Percentiles rank a stretch among this genome's conserved stretches.
phyloP scores from a whole-genome alignment of 139 green algal genomes.

The Chlorella sp. region DNA sequence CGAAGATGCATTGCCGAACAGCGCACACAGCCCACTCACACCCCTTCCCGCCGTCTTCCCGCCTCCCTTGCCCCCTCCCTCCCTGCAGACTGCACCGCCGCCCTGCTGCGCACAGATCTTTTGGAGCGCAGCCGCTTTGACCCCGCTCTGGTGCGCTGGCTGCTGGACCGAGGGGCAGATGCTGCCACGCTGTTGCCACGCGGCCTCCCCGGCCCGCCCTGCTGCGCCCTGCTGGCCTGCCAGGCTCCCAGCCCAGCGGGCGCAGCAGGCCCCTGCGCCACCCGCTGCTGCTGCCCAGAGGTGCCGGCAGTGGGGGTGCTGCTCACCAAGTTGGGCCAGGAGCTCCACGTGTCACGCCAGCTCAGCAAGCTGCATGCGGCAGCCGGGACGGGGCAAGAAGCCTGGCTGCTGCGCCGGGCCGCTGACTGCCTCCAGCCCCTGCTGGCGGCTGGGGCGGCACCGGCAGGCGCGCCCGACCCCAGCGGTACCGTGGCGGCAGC shows the following conservation, averaged over 20 bases:
- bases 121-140: conserved; percentile 16
- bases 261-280: not conserved
- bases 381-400: conserved; percentile 1
- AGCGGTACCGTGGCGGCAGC: not conserved
- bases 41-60: too few relatives aligned
- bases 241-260: not conserved
- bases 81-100: not conserved
- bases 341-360: conserved; percentile 18
- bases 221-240: not conserved
- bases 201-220: not conserved
- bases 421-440: not conserved
- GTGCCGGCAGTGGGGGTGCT: not conserved
- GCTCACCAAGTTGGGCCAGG: not conserved
- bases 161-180: conserved; percentile 6
- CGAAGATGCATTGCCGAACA: too few relatives aligned
- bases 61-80: not conserved
- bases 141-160: conserved; percentile 2
- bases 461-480: not conserved
- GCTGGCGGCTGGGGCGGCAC: conserved; percentile 4
- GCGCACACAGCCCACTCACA: too few relatives aligned
- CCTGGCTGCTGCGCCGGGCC: conserved; percentile 15
- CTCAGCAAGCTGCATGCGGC: conserved; percentile 22
- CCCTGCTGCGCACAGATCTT: conserved; percentile 2
- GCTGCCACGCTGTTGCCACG: not conserved
- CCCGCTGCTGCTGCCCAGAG: not conserved